A percentile compares a stretch with the other conserved stretches of the same genome.
Conservation (phyloP, 495 filamentous ascomycete species). For the Gamarada debralockiae region DNA sequence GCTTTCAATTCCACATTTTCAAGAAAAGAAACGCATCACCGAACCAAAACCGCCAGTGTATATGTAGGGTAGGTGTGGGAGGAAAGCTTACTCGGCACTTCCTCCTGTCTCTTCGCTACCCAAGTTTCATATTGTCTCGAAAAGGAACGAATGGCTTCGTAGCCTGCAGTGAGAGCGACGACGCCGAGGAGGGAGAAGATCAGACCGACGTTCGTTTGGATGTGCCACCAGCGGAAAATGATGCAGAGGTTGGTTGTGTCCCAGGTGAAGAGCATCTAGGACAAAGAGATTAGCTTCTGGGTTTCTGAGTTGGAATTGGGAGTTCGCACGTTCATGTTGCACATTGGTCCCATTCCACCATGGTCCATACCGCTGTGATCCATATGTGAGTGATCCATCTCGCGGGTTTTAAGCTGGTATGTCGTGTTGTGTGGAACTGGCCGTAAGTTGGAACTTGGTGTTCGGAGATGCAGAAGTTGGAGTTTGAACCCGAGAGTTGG, state of each 20-base stretch:
- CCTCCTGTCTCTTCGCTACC: constrained; percentile 47
- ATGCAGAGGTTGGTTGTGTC: constrained; percentile 88
- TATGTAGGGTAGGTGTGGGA: constrained; percentile 3
- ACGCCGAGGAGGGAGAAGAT: constrained; percentile 78
- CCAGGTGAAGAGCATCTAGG: constrained; percentile 97
- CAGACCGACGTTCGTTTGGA: constrained; percentile 66
- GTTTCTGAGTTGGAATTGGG: not conserved
- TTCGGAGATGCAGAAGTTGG: too few relatives aligned
- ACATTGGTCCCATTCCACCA: constrained; percentile 50
- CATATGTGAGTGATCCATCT: constrained; percentile 46
- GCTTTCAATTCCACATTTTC: constrained; percentile 10
- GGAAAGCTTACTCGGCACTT: constrained; percentile 49
- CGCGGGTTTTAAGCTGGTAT: not conserved
- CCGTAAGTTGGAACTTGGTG: too few relatives aligned
- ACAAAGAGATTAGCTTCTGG: constrained; percentile 1
- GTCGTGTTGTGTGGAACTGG: too few relatives aligned
- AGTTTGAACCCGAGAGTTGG: too few relatives aligned
- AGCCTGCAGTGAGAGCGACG: constrained; percentile 78
- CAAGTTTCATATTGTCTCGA: constrained; percentile 72
- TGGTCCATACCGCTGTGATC: constrained; percentile 55
- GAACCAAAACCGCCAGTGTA: not conserved
- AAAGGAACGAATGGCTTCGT: constrained; percentile 78
- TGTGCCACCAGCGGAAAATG: constrained; percentile 87
- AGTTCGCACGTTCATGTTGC: constrained; percentile 74
- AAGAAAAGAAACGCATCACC: not conserved